Evolutionary conservation across 2,329 filamentous ascomycete species (phyloP).

Genomic region (Cladosporium sphaerospermum): DNA sequence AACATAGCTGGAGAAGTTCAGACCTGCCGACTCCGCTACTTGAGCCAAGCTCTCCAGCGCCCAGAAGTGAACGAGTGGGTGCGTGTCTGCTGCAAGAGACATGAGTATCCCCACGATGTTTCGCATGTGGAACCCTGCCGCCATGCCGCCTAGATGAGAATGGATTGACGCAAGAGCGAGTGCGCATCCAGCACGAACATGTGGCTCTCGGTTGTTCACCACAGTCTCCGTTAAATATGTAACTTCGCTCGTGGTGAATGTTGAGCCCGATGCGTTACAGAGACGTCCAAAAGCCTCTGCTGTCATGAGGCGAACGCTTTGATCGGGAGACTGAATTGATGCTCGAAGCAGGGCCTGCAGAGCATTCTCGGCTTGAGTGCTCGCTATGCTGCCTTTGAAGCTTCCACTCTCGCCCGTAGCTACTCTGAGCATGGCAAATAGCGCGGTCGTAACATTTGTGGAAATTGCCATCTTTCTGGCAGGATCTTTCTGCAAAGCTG

Average conservation of each 20-base stretch:
- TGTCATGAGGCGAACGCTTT: conserved; percentile 77
- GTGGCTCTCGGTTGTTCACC: conserved; percentile 86
- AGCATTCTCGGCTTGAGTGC: conserved; percentile 61
- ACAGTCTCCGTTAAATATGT: conserved; percentile 92
- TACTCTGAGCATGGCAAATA: conserved; percentile 75
- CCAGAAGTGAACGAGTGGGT: conserved; percentile 94
- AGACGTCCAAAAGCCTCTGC: conserved; percentile 80
- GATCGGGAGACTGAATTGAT: conserved; percentile 76
- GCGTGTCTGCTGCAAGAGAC: conserved; percentile 91
- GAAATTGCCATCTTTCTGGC: conserved; percentile 85
- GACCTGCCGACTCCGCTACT: conserved; percentile 83
- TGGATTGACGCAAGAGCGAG: conserved; percentile 91
- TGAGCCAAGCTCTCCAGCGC: conserved; percentile 80
- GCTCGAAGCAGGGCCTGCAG: conserved; percentile 63
- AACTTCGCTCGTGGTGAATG: conserved; percentile 83
- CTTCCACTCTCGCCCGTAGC: conserved; percentile 74
- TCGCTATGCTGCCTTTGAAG: conserved; percentile 62
- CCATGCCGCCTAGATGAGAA: conserved; percentile 94
- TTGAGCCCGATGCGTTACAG: conserved; percentile 76
- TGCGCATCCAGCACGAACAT: conserved; percentile 86
- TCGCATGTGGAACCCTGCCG: conserved; percentile 90
- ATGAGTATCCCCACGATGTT: conserved; percentile 97
- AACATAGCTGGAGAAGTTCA: conserved; percentile 87
- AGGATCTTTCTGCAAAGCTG: conserved; percentile 73
- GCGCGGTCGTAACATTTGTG: conserved; percentile 78